Percentiles rank a stretch among this genome's conserved stretches.
Evolutionary conservation across 169 alveolate species (phyloP).

Genomic region (Eimeria necatrix): DNA sequence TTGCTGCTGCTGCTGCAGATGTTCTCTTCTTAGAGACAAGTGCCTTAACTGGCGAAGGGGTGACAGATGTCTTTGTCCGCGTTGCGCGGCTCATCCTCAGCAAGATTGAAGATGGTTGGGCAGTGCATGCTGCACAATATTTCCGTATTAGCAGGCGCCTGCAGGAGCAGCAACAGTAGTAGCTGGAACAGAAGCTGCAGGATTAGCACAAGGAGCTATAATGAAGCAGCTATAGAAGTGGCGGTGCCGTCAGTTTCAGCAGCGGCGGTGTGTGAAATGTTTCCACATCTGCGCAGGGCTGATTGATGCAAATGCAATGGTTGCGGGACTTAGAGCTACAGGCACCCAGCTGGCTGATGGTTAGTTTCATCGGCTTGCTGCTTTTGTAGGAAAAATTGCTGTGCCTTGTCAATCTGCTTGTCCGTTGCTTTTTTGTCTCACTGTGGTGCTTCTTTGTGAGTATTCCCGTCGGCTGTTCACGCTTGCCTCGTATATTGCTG

Average conservation of each 20-base stretch:
- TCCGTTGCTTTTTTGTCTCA: not conserved
- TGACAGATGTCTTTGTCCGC: constrained; percentile 89
- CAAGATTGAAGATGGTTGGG: constrained; percentile 90
- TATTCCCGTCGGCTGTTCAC: not conserved
- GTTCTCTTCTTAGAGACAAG: constrained; percentile 93
- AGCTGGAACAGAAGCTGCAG: too few species aligned
- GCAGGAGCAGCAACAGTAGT: not conserved
- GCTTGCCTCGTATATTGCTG: too few species aligned
- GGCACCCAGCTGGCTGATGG: constrained; percentile 15
- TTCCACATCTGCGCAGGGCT: not conserved
- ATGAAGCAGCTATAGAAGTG: not conserved
- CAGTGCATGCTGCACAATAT: not conserved
- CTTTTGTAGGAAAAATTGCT: not conserved
- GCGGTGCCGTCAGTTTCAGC: not conserved
- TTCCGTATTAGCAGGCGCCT: too few species aligned
- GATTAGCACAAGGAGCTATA: not conserved
- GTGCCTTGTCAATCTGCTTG: not conserved
- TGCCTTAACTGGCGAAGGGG: constrained; percentile 95
- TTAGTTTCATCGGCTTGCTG: not conserved
- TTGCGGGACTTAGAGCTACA: constrained; percentile 41
- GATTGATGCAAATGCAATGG: constrained; percentile 71
- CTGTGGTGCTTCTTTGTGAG: not conserved
- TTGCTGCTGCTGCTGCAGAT: constrained; percentile 76
- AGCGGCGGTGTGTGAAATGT: not conserved
- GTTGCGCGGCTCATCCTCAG: constrained; percentile 89